These are phyloP conservation scores for Tuber calosporum DNA, from an alignment of 495 filamentous ascomycete species.

Conservation along the genomic window DNA sequence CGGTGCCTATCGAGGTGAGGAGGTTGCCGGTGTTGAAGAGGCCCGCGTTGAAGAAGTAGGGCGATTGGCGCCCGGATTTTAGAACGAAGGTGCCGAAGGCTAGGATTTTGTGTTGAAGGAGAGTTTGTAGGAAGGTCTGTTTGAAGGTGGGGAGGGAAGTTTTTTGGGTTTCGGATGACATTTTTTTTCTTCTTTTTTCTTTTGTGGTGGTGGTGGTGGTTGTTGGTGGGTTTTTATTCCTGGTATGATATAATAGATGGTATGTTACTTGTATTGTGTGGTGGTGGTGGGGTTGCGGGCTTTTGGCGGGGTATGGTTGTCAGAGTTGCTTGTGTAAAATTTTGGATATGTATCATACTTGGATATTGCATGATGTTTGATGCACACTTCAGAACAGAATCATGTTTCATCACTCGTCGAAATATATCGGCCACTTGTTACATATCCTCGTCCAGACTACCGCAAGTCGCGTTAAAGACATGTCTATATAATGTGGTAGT, in stretches of 20 bases:
- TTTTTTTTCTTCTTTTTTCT: background rate
- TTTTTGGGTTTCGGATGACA: slow-evolving; percentile 16
- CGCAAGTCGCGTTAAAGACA: background rate
- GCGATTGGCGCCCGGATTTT: slow-evolving; percentile 84
- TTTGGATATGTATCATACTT: background rate
- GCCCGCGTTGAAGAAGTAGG: slow-evolving; percentile 98
- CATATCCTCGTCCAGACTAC: background rate
- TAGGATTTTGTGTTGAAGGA: slow-evolving; percentile 66
- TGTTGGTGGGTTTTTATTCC: background rate
- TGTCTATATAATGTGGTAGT: background rate
- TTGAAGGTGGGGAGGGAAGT: slow-evolving; percentile 45
- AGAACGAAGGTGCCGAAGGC: slow-evolving; percentile 83
- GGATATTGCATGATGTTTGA: no score
- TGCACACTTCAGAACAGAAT: background rate
- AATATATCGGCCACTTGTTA: background rate
- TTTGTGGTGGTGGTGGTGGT: background rate
- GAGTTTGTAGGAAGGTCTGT: slow-evolving; percentile 61
- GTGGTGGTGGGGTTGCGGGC: no score
- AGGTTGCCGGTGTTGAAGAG: slow-evolving; percentile 71
- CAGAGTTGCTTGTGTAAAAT: background rate
- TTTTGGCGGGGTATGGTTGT: background rate
- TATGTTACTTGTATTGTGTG: background rate
- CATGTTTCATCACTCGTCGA: background rate
- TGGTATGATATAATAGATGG: background rate
- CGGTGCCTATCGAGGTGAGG: slow-evolving; percentile 62